A percentile compares a stretch with the other conserved stretches of the same genome.
phyloP scores from a whole-genome alignment of 192 early-diverging fungal species.

The Paraglomus brasilianum region DNA sequence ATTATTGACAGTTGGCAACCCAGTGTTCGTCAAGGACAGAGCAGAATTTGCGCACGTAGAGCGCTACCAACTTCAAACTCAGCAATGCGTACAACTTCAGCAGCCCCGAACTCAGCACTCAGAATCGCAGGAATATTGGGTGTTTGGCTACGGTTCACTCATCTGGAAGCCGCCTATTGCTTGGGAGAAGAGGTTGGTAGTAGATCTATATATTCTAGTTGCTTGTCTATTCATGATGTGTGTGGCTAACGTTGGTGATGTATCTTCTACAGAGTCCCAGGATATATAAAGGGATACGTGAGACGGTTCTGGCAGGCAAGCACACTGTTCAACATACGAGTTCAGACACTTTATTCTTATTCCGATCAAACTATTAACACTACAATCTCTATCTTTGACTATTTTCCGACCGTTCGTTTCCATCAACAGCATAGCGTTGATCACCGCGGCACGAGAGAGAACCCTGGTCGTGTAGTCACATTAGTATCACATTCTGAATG shows the following conservation, averaged over 20 bases:
- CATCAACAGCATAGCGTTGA: conserved; percentile 68
- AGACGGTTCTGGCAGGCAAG: conserved; percentile 76
- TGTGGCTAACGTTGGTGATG: too few species aligned
- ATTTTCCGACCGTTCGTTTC: neutral
- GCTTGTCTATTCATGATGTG: neutral
- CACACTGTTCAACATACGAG: too few species aligned
- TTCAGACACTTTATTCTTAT: too few species aligned
- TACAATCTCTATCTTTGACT: neutral
- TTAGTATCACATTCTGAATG: conserved; percentile 74
- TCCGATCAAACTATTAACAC: neutral
- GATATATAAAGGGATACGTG: conserved; percentile 67
- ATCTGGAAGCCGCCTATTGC: conserved; percentile 57
- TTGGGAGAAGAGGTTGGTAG: conserved; percentile 48
- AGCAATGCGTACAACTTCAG: too few species aligned
- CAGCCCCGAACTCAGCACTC: too few species aligned
- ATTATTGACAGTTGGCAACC: too few species aligned
- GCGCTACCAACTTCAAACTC: too few species aligned
- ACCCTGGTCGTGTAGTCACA: conserved; percentile 85
- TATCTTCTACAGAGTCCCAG: conserved; percentile 42
- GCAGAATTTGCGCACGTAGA: too few species aligned
- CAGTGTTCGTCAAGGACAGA: too few species aligned
- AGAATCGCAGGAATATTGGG: conserved; percentile 43
- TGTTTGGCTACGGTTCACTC: conserved; percentile 59
- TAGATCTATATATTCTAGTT: neutral
- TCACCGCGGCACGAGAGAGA: conserved; percentile 78